Evolutionary conservation across 1,139 yeast species (phyloP).

Genomic region (Scheffersomyces illinoinensis): DNA sequence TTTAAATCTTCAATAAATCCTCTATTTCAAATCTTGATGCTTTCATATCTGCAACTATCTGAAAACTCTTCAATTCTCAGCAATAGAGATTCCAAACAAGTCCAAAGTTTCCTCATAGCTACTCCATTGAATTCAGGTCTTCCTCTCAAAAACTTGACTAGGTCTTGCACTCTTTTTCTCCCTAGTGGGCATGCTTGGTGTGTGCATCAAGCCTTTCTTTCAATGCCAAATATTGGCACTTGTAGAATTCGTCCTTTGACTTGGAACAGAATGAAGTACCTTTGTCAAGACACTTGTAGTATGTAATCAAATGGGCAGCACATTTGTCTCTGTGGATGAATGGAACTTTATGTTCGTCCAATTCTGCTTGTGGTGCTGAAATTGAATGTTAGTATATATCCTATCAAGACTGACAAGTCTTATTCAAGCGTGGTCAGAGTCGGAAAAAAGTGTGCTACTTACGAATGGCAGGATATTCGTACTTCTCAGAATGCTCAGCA

Average conservation of each 20-base stretch:
- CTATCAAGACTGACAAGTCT: background rate
- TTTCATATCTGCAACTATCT: background rate
- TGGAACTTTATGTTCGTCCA: conserved; percentile 47
- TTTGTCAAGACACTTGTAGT: conserved; percentile 49
- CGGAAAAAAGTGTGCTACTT: conserved; percentile 5
- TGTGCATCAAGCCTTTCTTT: conserved; percentile 43
- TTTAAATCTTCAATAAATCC: background rate
- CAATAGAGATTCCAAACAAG: background rate
- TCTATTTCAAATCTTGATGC: background rate
- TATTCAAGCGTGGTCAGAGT: background rate
- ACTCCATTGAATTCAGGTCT: background rate
- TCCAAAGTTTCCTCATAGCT: background rate
- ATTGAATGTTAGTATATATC: conserved; percentile 5
- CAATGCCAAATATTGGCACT: conserved; percentile 47
- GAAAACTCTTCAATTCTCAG: background rate
- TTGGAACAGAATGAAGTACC: conserved; percentile 45
- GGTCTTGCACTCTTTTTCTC: background rate
- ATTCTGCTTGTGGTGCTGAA: conserved; percentile 40
- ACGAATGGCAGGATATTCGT: conserved; percentile 19
- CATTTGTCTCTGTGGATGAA: conserved; percentile 49
- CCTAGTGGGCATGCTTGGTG: conserved; percentile 8
- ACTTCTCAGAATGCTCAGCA: conserved; percentile 12
- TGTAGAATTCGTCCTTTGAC: conserved; percentile 49
- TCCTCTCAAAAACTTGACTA: background rate
- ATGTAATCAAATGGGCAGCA: conserved; percentile 47